phyloP scores from a whole-genome alignment of 768 basidiomycete genomes.

The Suillus clintonianus region DNA sequence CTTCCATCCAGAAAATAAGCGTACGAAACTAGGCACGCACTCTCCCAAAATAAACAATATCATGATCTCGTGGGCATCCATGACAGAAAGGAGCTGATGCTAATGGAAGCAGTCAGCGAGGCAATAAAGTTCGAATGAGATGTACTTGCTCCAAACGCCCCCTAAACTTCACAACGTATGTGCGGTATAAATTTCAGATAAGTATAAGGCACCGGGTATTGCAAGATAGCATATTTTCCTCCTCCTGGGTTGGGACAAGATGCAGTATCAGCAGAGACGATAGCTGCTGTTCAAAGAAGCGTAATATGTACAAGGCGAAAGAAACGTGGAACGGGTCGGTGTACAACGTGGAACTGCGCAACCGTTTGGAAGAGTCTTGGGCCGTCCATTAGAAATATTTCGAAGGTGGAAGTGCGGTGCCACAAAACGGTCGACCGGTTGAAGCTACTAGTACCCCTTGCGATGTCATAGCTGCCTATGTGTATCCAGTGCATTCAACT shows the following conservation, averaged over 20 bases:
- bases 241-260: not conserved
- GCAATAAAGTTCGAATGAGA: slow-evolving; percentile 4
- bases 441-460: not conserved
- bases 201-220: slow-evolving; percentile 50
- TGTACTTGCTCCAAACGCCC: slow-evolving; percentile 53
- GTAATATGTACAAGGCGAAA: not conserved
- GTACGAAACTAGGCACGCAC: slow-evolving; percentile 65
- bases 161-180: slow-evolving; percentile 55
- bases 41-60: slow-evolving; percentile 57
- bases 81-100: slow-evolving; percentile 60
- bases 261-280: not conserved
- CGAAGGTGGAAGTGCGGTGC: not conserved
- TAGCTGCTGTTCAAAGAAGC: not conserved
- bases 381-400: not conserved
- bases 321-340: not conserved
- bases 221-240: not conserved
- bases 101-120: slow-evolving; percentile 24
- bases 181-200: slow-evolving; percentile 47
- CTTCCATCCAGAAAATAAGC: slow-evolving; percentile 68
- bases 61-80: slow-evolving; percentile 45
- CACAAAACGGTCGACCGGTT: not conserved
- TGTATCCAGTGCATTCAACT: not conserved
- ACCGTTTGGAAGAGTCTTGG: not conserved
- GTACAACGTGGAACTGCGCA: not conserved
- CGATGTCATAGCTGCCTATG: not conserved